Percentiles rank a stretch among this genome's conserved stretches.
Evolutionary conservation across 306 rosid species (phyloP).

Genomic region (Ziziphus jujuba): DNA sequence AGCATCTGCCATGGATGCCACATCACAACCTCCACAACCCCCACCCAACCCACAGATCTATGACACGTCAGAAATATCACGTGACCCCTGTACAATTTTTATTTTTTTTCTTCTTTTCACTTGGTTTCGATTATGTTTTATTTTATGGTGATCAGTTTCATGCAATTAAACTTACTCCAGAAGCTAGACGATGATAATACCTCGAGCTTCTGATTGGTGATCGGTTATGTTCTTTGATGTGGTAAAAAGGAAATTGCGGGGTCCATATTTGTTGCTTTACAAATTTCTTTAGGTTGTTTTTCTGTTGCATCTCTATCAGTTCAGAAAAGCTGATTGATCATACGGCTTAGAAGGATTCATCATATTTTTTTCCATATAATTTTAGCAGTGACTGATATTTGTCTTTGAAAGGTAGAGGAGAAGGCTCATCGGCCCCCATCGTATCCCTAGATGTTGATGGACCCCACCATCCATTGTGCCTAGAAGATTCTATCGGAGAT

Average conservation of each 20-base stretch:
- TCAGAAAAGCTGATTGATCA: slow-evolving; percentile 1
- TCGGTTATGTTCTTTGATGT: neutral
- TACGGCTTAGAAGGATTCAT: slow-evolving; percentile 3
- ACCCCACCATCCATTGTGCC: slow-evolving; percentile 3
- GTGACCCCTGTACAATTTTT: slow-evolving; percentile 28
- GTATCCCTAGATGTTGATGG: slow-evolving; percentile 4
- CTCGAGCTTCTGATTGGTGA: neutral
- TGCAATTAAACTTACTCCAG: neutral
- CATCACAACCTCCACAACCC: slow-evolving; percentile 33
- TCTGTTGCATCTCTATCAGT: slow-evolving; percentile 11
- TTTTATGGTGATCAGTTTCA: no score
- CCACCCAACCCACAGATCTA: slow-evolving; percentile 17
- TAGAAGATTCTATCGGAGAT: slow-evolving; percentile 7
- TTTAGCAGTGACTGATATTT: slow-evolving; percentile 15
- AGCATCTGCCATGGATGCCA: slow-evolving; percentile 50
- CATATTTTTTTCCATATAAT: neutral
- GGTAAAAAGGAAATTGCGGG: neutral
- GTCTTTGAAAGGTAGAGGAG: neutral
- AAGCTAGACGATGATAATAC: neutral
- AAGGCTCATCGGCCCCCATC: neutral
- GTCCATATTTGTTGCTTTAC: neutral
- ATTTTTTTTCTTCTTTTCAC: neutral
- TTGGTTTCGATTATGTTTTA: no score
- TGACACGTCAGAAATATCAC: slow-evolving; percentile 34
- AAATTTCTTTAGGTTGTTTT: neutral